Conservation (phyloP, 2,329 filamentous ascomycete species). For the Falciphora oryzae region DNA sequence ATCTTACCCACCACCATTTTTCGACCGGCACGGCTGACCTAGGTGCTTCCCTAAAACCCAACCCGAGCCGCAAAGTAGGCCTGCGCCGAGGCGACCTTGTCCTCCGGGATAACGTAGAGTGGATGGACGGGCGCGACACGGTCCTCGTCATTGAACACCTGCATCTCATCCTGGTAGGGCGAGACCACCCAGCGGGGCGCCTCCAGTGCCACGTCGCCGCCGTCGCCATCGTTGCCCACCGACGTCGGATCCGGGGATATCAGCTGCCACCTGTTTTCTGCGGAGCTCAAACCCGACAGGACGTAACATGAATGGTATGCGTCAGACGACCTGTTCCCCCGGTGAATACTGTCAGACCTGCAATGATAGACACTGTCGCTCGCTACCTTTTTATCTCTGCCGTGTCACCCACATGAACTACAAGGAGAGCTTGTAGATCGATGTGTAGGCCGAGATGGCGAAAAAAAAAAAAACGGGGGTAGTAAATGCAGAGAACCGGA, state of each 20-base stretch:
- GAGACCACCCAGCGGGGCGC: constrained; percentile 35
- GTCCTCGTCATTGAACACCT: constrained; percentile 67
- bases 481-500: constrained; percentile 8
- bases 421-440: background rate
- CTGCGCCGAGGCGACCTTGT: constrained; percentile 58
- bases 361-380: background rate
- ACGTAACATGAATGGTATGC: constrained; percentile 93
- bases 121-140: constrained; percentile 69
- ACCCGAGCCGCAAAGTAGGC: constrained; percentile 57
- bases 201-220: constrained; percentile 1
- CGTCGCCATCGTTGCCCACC: background rate
- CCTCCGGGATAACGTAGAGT: constrained; percentile 75
- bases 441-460: background rate
- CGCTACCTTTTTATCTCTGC: background rate
- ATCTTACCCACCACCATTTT: constrained; percentile 23
- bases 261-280: constrained; percentile 63
- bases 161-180: constrained; percentile 45
- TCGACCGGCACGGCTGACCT: constrained; percentile 7
- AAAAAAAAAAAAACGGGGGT: constrained; percentile 6
- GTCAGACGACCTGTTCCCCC: constrained; percentile 60
- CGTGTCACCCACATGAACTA: background rate
- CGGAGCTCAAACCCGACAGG: constrained; percentile 75
- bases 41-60: constrained; percentile 40
- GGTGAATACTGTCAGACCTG: background rate
- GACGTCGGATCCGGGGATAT: constrained; percentile 23